Evolutionary conservation across 163 green algal species (phyloP).

Genomic region (Chlorella variabilis): DNA sequence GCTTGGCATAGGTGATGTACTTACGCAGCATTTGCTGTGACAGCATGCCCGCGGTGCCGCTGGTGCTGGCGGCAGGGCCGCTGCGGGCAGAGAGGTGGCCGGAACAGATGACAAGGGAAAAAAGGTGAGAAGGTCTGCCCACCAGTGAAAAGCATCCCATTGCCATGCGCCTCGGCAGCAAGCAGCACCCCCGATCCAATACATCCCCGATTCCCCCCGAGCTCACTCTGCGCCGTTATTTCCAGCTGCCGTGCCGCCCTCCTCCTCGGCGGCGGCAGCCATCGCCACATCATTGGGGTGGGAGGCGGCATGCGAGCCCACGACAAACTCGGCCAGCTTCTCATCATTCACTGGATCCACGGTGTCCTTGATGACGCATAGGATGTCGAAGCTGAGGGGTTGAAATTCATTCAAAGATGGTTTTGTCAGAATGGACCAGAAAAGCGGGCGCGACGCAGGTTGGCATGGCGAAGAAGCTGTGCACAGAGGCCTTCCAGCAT

Average conservation of each 20-base stretch:
- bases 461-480: too few relatives aligned
- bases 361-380: constrained; percentile 96
- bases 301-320: constrained; percentile 80
- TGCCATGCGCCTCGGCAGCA: too few relatives aligned
- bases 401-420: too few relatives aligned
- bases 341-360: constrained; percentile 94
- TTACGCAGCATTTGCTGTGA: constrained; percentile 93
- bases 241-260: background rate
- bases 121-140: background rate
- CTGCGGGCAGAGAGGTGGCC: background rate
- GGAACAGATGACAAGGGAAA: background rate
- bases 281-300: constrained; percentile 71
- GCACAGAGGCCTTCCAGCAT: too few relatives aligned
- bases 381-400: constrained; percentile 89
- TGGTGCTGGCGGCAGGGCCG: background rate
- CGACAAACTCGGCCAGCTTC: constrained; percentile 94
- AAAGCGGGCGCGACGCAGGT: too few relatives aligned
- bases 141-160: too few relatives aligned
- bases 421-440: too few relatives aligned
- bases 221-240: too few relatives aligned
- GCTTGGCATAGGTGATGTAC: constrained; percentile 97
- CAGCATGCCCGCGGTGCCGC: constrained; percentile 49
- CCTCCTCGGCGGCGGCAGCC: background rate
- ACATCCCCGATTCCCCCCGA: too few relatives aligned
- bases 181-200: background rate